Evolutionary conservation across 75 land plant genomes (phyloP).

Genomic region (Cunninghamia lanceolata): DNA sequence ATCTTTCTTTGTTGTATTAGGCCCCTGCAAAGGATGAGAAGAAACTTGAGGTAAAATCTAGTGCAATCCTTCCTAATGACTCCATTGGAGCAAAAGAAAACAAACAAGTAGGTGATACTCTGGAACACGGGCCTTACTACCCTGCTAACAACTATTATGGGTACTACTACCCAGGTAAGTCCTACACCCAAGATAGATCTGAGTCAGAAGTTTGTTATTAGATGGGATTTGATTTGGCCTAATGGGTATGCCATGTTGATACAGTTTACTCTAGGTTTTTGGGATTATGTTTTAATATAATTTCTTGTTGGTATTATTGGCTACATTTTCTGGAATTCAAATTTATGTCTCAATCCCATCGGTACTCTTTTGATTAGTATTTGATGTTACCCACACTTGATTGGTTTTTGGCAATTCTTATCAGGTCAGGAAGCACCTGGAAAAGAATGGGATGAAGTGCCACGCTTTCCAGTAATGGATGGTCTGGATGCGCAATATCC

Average conservation of each 20-base stretch:
- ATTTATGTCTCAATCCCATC: neutral
- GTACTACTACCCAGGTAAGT: conserved; percentile 55
- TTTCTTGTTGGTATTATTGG: neutral
- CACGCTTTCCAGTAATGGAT: conserved; percentile 43
- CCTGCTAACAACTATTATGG: conserved; percentile 46
- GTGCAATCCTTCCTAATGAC: neutral
- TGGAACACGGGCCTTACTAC: conserved; percentile 45
- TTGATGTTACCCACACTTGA: neutral
- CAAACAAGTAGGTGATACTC: conserved; percentile 27
- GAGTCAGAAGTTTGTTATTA: neutral
- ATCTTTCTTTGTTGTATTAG: neutral
- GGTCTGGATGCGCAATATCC: conserved; percentile 49
- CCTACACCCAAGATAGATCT: neutral
- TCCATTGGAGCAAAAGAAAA: conserved; percentile 4
- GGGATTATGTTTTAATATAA: neutral
- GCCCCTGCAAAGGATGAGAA: conserved; percentile 1
- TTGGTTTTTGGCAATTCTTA: neutral
- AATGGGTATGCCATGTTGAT: neutral
- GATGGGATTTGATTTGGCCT: neutral
- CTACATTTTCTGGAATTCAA: neutral
- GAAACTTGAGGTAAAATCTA: neutral
- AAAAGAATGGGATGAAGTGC: conserved; percentile 52
- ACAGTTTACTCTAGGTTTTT: neutral
- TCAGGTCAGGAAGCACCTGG: conserved; percentile 49
- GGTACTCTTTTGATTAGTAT: neutral